Percentiles rank a stretch among this genome's conserved stretches.
phyloP scores from a whole-genome alignment of 116 monocot genomes.

The Phalaenopsis hybrid region DNA sequence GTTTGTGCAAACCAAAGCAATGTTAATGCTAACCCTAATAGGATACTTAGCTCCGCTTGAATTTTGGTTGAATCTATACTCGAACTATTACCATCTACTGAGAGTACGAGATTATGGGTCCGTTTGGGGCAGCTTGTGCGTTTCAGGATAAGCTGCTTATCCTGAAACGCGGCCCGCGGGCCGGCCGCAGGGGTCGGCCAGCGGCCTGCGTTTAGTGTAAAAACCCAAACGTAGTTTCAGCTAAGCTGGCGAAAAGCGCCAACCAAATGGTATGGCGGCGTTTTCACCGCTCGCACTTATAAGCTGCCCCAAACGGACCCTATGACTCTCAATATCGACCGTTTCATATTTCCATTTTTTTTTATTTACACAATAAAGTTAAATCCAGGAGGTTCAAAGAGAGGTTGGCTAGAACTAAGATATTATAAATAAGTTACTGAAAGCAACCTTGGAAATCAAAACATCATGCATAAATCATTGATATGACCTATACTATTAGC shows the following conservation, averaged over 20 bases:
- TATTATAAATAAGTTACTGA: constrained; percentile 41
- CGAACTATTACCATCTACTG: too few relatives aligned
- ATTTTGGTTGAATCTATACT: background rate
- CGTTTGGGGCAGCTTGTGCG: too few relatives aligned
- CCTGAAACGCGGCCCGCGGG: too few relatives aligned
- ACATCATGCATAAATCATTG: background rate
- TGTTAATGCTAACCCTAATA: background rate
- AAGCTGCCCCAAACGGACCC: too few relatives aligned
- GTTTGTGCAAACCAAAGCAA: background rate
- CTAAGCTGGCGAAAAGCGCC: too few relatives aligned
- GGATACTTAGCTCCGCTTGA: background rate
- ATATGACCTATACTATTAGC: too few relatives aligned
- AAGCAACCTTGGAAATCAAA: background rate
- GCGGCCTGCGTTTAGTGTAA: too few relatives aligned
- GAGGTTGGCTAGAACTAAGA: constrained; percentile 69
- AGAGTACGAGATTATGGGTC: background rate
- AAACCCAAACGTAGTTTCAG: too few relatives aligned
- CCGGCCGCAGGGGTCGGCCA: too few relatives aligned
- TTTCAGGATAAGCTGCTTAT: too few relatives aligned
- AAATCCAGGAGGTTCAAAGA: constrained; percentile 63
- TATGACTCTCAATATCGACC: background rate
- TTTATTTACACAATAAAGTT: background rate
- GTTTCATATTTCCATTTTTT: background rate
- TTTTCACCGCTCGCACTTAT: too few relatives aligned
- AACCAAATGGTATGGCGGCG: too few relatives aligned